A percentile compares a stretch with the other conserved stretches of the same genome.
These are phyloP conservation scores for Aspergillus mulundensis DNA, from an alignment of 495 filamentous ascomycete species.

Conservation along the genomic window DNA sequence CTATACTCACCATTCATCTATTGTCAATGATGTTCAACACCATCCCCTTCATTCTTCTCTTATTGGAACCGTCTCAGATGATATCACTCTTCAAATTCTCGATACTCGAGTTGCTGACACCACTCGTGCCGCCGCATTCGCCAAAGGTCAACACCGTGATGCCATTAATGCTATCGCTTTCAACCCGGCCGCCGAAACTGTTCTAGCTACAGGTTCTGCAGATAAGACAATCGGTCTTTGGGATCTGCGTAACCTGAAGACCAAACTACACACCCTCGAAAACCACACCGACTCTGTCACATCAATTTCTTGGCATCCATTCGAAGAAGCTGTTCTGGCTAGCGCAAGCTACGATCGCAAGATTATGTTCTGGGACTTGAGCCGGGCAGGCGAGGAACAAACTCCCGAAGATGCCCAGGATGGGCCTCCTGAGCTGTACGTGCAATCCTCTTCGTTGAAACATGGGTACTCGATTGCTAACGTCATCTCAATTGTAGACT, in stretches of 20 bases:
- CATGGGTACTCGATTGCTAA: constrained; percentile 12
- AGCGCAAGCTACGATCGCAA: constrained; percentile 89
- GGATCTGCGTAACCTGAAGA: constrained; percentile 85
- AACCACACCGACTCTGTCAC: constrained; percentile 86
- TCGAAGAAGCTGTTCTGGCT: constrained; percentile 79
- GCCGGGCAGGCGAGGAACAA: constrained; percentile 88
- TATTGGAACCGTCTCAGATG: constrained; percentile 92
- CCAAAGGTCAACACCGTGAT: constrained; percentile 73
- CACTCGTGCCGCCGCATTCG: constrained; percentile 56
- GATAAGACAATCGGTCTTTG: constrained; percentile 94
- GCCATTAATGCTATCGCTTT: constrained; percentile 94
- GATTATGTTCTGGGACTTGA: constrained; percentile 95
- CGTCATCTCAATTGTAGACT: constrained; percentile 43
- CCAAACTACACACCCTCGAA: constrained; percentile 79
- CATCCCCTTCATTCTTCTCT: constrained; percentile 77
- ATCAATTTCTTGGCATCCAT: constrained; percentile 89
- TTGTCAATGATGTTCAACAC: constrained; percentile 95
- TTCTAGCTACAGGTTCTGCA: constrained; percentile 87
- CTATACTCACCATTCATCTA: constrained; percentile 83
- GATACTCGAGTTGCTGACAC: constrained; percentile 69
- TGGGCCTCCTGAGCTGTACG: constrained; percentile 90
- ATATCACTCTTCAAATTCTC: constrained; percentile 86
- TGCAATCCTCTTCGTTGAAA: constrained; percentile 30
- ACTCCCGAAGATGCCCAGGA: constrained; percentile 94
- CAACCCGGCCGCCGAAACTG: constrained; percentile 79